phyloP scores from a whole-genome alignment of 208 protist species.

The Herpetomonas tarakana region DNA sequence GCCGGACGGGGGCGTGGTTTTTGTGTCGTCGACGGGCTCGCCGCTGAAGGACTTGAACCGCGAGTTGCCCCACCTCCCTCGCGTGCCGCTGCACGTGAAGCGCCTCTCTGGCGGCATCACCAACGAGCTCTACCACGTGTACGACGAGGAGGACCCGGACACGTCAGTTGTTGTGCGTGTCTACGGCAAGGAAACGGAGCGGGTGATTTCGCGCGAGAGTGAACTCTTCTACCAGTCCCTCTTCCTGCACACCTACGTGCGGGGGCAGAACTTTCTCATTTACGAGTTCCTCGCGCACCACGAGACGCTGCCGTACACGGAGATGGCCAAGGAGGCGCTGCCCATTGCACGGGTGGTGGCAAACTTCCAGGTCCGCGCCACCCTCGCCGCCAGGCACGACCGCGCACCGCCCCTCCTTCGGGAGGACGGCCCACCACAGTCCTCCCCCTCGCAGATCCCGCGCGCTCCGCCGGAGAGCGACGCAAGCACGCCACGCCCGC shows the following conservation, averaged over 20 bases:
- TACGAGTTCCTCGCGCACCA: constrained; percentile 75
- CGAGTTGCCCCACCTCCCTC: background rate
- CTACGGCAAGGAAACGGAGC: constrained; percentile 89
- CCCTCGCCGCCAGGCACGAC: constrained; percentile 52
- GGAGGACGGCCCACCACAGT: constrained; percentile 12
- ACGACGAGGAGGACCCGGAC: constrained; percentile 31
- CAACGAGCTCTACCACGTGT: constrained; percentile 88
- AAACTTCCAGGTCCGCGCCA: constrained; percentile 74
- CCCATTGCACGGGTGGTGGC: constrained; percentile 58
- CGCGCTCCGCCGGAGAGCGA: too few relatives aligned
- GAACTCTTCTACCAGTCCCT: constrained; percentile 90
- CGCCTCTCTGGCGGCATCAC: constrained; percentile 86
- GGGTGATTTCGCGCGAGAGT: constrained; percentile 84
- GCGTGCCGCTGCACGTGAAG: constrained; percentile 42
- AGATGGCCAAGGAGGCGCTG: constrained; percentile 51
- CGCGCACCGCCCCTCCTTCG: constrained; percentile 30
- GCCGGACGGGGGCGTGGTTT: constrained; percentile 23
- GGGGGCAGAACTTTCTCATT: constrained; percentile 77
- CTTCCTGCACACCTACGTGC: constrained; percentile 76
- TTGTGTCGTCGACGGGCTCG: constrained; percentile 33
- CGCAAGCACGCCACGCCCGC: background rate
- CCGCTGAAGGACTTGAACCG: constrained; percentile 16
- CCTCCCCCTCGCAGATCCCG: background rate
- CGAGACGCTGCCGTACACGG: constrained; percentile 57
- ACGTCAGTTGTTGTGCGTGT: constrained; percentile 81